phyloP scores from a whole-genome alignment of 2,329 filamentous ascomycete genomes.

The Lecanicillium sp. region DNA sequence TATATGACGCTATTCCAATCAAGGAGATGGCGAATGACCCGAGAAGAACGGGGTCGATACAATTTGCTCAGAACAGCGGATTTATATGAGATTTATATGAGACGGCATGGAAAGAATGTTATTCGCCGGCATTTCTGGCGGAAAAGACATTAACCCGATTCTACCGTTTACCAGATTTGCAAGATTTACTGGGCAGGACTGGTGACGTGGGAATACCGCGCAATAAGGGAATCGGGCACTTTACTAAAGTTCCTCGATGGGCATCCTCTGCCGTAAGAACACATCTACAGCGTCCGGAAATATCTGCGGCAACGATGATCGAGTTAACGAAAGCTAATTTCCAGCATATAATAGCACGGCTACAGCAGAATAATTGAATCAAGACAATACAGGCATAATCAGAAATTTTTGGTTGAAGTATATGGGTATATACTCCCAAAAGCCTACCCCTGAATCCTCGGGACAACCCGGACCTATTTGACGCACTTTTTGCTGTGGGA shows the following conservation, averaged over 20 bases:
- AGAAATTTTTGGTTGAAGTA: neutral
- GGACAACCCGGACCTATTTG: neutral
- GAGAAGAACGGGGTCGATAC: neutral
- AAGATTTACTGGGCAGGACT: neutral
- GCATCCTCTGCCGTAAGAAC: neutral
- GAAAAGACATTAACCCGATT: neutral
- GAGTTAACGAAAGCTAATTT: neutral
- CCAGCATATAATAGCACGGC: neutral
- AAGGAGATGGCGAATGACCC: neutral
- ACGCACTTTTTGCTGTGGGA: neutral
- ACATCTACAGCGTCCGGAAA: neutral
- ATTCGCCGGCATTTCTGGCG: neutral
- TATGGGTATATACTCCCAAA: neutral
- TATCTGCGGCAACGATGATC: neutral
- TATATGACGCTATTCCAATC: conserved; percentile 9
- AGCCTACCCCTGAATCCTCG: neutral
- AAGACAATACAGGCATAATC: neutral
- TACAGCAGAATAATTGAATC: neutral
- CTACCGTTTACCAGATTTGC: neutral
- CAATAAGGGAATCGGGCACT: neutral
- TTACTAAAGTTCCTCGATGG: neutral
- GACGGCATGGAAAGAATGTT: neutral
- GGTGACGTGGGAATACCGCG: neutral
- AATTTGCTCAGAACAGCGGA: neutral
- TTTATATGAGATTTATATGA: neutral